phyloP scores from a whole-genome alignment of 2,329 filamentous ascomycete genomes.

The Cladophialophora exuberans region DNA sequence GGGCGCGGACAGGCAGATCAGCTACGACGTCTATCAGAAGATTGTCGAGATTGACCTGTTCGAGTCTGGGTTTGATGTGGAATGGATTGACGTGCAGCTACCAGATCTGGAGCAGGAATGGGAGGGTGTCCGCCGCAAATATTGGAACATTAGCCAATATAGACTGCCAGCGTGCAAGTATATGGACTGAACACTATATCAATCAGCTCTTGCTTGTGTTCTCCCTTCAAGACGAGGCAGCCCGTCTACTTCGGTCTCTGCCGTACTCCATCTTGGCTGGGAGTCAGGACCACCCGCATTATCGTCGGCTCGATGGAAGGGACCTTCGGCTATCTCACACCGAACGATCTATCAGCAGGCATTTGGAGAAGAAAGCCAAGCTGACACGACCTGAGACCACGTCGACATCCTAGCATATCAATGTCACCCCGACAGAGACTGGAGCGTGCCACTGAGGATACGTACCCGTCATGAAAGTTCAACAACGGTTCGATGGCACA shows the following conservation, averaged over 20 bases:
- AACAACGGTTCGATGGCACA: no score
- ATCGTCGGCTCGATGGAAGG: not conserved
- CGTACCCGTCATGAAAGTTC: no score
- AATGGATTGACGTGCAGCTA: slow-evolving; percentile 79
- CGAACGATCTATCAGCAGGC: not conserved
- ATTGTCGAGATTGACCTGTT: slow-evolving; percentile 89
- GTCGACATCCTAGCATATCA: no score
- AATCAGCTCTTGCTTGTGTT: not conserved
- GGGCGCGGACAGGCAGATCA: slow-evolving; percentile 87
- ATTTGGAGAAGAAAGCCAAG: not conserved
- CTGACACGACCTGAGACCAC: not conserved
- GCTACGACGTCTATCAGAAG: slow-evolving; percentile 94
- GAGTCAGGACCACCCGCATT: no score
- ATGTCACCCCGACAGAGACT: no score
- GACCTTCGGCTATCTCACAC: slow-evolving; percentile 1
- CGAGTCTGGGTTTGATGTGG: slow-evolving; percentile 86
- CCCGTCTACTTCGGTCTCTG: no score
- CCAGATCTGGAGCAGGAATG: slow-evolving; percentile 77
- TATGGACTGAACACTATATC: slow-evolving; percentile 26
- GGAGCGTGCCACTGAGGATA: slow-evolving; percentile 4
- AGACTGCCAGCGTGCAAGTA: slow-evolving; percentile 44
- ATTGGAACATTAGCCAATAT: slow-evolving; percentile 77
- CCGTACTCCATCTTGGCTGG: no score
- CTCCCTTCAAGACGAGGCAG: no score
- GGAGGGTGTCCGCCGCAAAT: slow-evolving; percentile 83